A percentile compares a stretch with the other conserved stretches of the same genome.
Conservation (phyloP, 331 rosid species). For the Arachis monticola region DNA sequence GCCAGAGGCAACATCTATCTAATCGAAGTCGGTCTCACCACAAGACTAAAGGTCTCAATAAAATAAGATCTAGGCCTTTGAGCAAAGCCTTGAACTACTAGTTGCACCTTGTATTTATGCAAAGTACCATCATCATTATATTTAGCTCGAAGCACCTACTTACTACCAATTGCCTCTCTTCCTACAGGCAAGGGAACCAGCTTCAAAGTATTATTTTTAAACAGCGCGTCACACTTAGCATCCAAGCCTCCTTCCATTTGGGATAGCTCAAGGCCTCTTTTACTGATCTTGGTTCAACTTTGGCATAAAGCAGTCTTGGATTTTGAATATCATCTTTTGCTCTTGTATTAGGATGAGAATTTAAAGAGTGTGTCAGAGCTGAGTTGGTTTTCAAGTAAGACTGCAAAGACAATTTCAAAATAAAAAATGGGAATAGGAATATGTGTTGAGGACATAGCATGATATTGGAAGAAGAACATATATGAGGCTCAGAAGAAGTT, state of each 20-base stretch:
- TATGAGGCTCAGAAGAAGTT: too few relatives aligned
- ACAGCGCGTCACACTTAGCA: not conserved
- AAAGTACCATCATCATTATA: not conserved
- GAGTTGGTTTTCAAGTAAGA: too few relatives aligned
- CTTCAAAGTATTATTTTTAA: not conserved
- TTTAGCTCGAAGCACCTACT: not conserved
- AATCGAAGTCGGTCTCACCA: not conserved
- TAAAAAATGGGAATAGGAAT: too few relatives aligned
- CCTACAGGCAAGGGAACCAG: not conserved
- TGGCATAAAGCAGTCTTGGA: not conserved
- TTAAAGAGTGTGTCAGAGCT: too few relatives aligned
- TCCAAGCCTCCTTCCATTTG: not conserved
- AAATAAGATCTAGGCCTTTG: not conserved
- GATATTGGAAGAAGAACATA: too few relatives aligned
- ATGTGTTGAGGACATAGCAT: too few relatives aligned
- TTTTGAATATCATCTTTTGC: not conserved
- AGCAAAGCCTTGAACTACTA: not conserved
- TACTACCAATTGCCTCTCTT: not conserved
- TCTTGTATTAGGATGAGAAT: too few relatives aligned
- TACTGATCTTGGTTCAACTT: not conserved
- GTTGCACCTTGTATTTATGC: too few relatives aligned
- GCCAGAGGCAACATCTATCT: not conserved
- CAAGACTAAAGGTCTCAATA: not conserved
- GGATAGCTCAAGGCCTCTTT: not conserved
- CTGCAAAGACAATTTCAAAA: too few relatives aligned